Evolutionary conservation across 768 basidiomycete genomes (phyloP).

Genomic region (Tylopilus sp.): DNA sequence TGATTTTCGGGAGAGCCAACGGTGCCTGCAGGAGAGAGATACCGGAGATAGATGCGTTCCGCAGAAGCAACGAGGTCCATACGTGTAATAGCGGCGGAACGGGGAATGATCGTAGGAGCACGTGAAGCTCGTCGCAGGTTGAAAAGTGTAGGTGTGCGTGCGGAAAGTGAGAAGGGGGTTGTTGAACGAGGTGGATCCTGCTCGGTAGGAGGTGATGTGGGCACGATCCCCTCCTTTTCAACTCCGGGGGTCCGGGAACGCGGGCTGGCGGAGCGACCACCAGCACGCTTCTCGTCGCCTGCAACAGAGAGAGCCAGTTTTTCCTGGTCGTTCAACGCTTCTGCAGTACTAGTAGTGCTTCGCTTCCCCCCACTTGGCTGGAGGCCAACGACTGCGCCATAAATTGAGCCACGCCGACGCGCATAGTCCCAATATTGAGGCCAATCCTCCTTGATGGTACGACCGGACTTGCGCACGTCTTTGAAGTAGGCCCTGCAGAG

Average conservation of each 20-base stretch:
- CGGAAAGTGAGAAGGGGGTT: constrained; percentile 76
- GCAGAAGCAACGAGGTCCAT: constrained; percentile 88
- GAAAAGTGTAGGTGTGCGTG: constrained; percentile 75
- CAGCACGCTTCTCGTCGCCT: constrained; percentile 44
- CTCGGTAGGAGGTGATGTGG: constrained; percentile 45
- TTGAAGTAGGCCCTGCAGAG: constrained; percentile 99
- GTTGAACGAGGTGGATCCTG: constrained; percentile 59
- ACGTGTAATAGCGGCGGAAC: constrained; percentile 86
- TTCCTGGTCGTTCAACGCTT: constrained; percentile 67
- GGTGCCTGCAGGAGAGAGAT: constrained; percentile 78
- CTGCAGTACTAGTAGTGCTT: constrained; percentile 79
- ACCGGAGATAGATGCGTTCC: constrained; percentile 93
- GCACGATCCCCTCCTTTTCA: constrained; percentile 39
- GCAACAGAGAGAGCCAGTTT: constrained; percentile 55
- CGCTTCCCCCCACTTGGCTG: constrained; percentile 62
- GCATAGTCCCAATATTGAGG: constrained; percentile 98
- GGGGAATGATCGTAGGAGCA: constrained; percentile 92
- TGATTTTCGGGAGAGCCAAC: constrained; percentile 85
- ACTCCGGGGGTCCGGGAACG: constrained; percentile 40
- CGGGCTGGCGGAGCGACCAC: constrained; percentile 58
- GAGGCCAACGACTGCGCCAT: constrained; percentile 83
- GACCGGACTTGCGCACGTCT: constrained; percentile 93
- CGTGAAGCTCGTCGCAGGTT: constrained; percentile 74
- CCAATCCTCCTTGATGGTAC: constrained; percentile 95
- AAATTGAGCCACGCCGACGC: constrained; percentile 86